A percentile compares a stretch with the other conserved stretches of the same genome.
phyloP scores from a whole-genome alignment of 495 filamentous ascomycete species.

The Hypoxylon trugodes region DNA sequence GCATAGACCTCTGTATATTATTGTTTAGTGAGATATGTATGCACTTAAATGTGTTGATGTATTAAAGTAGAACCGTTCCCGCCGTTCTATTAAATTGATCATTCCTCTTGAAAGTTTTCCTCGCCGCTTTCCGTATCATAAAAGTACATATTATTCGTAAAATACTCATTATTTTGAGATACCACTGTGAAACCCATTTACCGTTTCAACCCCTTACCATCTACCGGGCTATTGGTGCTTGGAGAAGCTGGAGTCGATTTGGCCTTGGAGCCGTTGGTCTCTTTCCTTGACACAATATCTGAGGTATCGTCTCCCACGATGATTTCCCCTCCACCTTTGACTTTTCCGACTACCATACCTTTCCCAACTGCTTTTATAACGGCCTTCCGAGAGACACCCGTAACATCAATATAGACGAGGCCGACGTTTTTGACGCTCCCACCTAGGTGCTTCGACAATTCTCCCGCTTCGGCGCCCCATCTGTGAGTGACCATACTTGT shows the following conservation, averaged over 20 bases:
- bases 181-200: background rate
- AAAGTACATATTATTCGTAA: too few relatives aligned
- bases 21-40: too few relatives aligned
- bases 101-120: too few relatives aligned
- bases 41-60: too few relatives aligned
- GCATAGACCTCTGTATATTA: too few relatives aligned
- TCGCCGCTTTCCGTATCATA: too few relatives aligned
- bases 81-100: too few relatives aligned
- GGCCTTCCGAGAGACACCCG: slow-evolving; percentile 86
- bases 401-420: slow-evolving; percentile 96
- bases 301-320: slow-evolving; percentile 85
- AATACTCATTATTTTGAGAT: too few relatives aligned
- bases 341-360: slow-evolving; percentile 96
- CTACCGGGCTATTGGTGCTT: slow-evolving; percentile 25
- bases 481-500: slow-evolving; percentile 82
- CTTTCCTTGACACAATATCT: slow-evolving; percentile 35
- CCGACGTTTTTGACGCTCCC: slow-evolving; percentile 95
- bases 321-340: slow-evolving; percentile 85
- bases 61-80: too few relatives aligned
- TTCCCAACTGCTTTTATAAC: slow-evolving; percentile 93
- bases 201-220: slow-evolving; percentile 31
- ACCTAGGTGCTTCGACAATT: slow-evolving; percentile 73
- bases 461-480: slow-evolving; percentile 85
- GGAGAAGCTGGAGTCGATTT: slow-evolving; percentile 21
- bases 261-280: slow-evolving; percentile 8